phyloP scores from a whole-genome alignment of 192 early-diverging fungal genomes.

The Neocallimastix lanati region DNA sequence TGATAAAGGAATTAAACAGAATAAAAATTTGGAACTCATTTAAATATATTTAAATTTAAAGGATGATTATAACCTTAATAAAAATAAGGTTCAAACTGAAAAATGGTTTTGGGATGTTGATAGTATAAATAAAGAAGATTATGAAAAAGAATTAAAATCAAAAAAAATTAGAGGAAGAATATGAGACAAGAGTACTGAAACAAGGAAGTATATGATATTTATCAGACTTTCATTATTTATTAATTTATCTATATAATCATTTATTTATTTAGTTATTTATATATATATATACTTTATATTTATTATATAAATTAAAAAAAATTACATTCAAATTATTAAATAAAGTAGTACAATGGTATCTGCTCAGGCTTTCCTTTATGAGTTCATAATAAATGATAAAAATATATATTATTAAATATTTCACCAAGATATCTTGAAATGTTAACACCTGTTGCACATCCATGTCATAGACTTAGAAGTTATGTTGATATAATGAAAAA shows the following conservation, averaged over 20 bases:
- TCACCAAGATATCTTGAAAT: neutral
- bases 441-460: neutral
- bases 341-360: neutral
- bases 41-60: neutral
- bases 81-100: neutral
- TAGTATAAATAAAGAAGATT: neutral
- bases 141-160: neutral
- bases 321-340: too few relatives aligned
- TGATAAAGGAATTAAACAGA: neutral
- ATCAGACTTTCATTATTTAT: too few relatives aligned
- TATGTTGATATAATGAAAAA: neutral
- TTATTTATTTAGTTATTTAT: neutral
- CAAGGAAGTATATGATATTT: neutral
- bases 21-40: neutral
- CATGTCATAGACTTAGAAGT: neutral
- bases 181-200: neutral
- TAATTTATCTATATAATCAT: neutral
- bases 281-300: too few relatives aligned
- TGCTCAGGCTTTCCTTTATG: neutral
- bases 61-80: neutral
- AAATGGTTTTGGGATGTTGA: neutral
- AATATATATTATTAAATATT: neutral
- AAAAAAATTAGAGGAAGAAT: neutral
- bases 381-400: neutral
- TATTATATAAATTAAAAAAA: too few relatives aligned